Evolutionary conservation across 1,284 basidiomycete species (phyloP), one percentile per base, ranked within the genome.

Genomic region (Cystobasidiaceae sp.): DNA sequence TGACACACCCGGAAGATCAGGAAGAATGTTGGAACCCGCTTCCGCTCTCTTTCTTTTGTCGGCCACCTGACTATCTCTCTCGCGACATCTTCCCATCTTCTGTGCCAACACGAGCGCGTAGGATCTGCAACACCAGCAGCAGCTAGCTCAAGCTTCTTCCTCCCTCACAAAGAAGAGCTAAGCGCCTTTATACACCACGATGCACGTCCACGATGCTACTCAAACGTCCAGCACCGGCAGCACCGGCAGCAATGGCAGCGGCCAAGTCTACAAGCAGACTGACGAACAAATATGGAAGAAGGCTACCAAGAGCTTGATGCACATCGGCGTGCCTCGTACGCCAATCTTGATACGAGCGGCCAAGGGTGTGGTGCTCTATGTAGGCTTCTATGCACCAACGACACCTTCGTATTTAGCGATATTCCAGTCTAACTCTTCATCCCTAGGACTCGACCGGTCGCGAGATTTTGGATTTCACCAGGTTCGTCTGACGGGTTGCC

Each of bases 381-480:
- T 61, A 52, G 30, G 59, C 50, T 17, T 41, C 8, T 28, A n/a
- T 32, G 28, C 23, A 1, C 6, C n/a, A 33, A 19, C 15, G 30
- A n/a, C 8, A 11, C 6, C 37, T 25, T n/a, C 17, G n/a, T 25
- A n/a, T n/a, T n/a, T n/a, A 9, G n/a, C 8, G 34, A 28, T 19
- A 41, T n/a, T 17, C 32, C 33, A 19, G 25, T 8, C 7, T 32
- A 21, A 19, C 41, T 0, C 8, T 4, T 21, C 19, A 15, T 33
- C 33, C 23, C 11, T 17, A 74, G 68, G 74, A 76, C 62, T 61
- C 66, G 30, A 64, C 70, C 21, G 74, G 72, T 13, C 67, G 67
- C 13, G 64, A 70, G 37, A 74, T 76, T 51, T 68, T 76, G 33
- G 75, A 76, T 67, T 76, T 68, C 56, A 76, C 75, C 3, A 71